Conservation (phyloP, 2,329 filamentous ascomycete genomes). For the Stagonosporopsis rhizophila region DNA sequence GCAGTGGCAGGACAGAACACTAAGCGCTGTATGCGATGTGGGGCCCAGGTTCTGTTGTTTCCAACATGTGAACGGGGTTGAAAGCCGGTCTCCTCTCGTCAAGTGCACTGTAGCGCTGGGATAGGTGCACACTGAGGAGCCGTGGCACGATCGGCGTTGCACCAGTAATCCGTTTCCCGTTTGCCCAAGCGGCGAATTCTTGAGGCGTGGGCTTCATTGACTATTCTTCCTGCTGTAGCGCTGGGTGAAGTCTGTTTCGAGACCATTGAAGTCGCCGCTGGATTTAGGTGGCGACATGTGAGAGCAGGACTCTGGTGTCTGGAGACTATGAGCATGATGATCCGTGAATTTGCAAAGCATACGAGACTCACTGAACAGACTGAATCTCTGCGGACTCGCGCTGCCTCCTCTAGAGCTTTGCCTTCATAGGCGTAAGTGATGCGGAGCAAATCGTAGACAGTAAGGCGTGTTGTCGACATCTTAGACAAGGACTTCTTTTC, state of each 20-base stretch:
- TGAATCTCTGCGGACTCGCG: conserved; percentile 28
- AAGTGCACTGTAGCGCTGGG: not conserved
- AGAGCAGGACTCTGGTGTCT: conserved; percentile 39
- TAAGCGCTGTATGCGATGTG: conserved; percentile 3
- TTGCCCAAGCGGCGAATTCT: no score
- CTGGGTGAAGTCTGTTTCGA: conserved; percentile 44
- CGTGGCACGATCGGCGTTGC: not conserved
- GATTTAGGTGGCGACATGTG: conserved; percentile 23
- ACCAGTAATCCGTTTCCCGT: not conserved
- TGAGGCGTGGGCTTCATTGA: conserved; percentile 2
- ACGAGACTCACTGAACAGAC: conserved; percentile 33
- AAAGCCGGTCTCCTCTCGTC: not conserved
- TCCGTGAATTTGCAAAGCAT: not conserved
- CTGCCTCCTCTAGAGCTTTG: conserved; percentile 30
- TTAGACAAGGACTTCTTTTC: not conserved
- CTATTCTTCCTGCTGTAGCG: conserved; percentile 28
- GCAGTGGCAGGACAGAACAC: not conserved
- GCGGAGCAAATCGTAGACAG: conserved; percentile 43
- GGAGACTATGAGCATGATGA: conserved; percentile 10
- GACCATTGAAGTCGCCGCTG: conserved; percentile 15
- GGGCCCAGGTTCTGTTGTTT: not conserved
- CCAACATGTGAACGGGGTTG: no score
- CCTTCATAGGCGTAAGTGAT: conserved; percentile 46
- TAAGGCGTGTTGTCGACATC: conserved; percentile 44
- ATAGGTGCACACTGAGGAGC: not conserved